Evolutionary conservation across 2,329 filamentous ascomycete species (phyloP).

Genomic region (Xylariaceae sp.): DNA sequence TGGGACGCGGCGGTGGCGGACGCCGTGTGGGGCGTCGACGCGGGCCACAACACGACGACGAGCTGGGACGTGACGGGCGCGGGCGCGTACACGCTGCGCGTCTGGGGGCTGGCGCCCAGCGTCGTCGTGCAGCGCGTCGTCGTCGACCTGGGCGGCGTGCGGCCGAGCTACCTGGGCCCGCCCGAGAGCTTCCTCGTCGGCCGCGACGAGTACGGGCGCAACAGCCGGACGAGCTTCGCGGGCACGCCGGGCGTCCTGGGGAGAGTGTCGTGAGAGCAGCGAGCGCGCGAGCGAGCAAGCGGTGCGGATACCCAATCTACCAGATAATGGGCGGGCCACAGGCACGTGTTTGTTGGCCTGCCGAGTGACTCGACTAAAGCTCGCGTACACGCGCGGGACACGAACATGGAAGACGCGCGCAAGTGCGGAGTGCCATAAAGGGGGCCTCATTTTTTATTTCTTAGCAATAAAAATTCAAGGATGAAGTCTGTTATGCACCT

Average conservation of each 20-base stretch:
- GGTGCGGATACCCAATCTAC: too few species aligned
- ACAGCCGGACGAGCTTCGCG: conserved; percentile 32
- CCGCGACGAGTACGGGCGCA: conserved; percentile 28
- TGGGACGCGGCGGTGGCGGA: conserved; percentile 39
- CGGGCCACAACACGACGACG: conserved; percentile 37
- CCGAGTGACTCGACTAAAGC: too few species aligned
- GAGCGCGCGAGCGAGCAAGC: too few species aligned
- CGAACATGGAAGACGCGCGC: too few species aligned
- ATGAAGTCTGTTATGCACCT: too few species aligned
- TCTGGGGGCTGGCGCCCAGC: conserved; percentile 46
- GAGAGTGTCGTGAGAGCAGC: not conserved
- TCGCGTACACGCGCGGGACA: too few species aligned
- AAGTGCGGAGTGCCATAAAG: too few species aligned
- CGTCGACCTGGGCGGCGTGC: conserved; percentile 46
- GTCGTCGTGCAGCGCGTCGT: conserved; percentile 50
- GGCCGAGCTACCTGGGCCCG: conserved; percentile 47
- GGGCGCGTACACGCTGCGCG: conserved; percentile 40
- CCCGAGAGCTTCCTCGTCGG: conserved; percentile 46
- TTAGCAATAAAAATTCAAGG: too few species aligned
- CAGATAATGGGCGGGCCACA: too few species aligned
- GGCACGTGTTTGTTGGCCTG: too few species aligned
- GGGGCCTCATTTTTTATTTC: too few species aligned
- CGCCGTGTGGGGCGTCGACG: conserved; percentile 35
- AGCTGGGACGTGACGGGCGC: conserved; percentile 31
- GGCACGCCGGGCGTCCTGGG: not conserved